A percentile compares a stretch with the other conserved stretches of the same genome.
These are phyloP conservation scores for Gossypium stocksii DNA, from an alignment of 345 rosid genomes.

Conservation along the genomic window DNA sequence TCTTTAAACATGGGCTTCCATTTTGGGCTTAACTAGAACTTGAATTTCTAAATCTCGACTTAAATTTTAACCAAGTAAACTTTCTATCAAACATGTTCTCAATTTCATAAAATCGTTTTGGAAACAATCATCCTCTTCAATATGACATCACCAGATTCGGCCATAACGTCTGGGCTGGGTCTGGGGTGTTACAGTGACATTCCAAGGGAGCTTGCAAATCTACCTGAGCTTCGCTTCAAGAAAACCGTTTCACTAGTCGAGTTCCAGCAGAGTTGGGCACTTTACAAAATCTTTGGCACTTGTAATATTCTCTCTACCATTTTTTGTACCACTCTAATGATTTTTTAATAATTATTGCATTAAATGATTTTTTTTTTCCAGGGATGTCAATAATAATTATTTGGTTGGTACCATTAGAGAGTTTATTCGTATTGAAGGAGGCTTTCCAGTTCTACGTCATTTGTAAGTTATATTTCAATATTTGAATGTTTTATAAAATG, in stretches of 20 bases:
- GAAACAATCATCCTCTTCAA: too few species aligned
- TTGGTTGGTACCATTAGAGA: slow-evolving; percentile 90
- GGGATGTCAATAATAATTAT: slow-evolving; percentile 96
- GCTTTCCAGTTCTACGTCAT: slow-evolving; percentile 83
- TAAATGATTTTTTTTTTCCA: slow-evolving; percentile 22
- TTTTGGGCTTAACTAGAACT: too few species aligned
- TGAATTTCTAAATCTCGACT: too few species aligned
- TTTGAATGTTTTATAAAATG: neutral
- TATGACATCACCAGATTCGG: too few species aligned
- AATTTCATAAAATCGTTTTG: too few species aligned
- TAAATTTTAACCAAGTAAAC: too few species aligned
- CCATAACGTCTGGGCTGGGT: too few species aligned
- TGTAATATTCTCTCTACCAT: slow-evolving; percentile 28
- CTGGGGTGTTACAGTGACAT: too few species aligned
- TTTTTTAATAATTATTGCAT: neutral
- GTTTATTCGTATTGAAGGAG: slow-evolving; percentile 80
- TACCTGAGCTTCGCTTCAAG: slow-evolving; percentile 92
- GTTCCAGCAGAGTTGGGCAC: slow-evolving; percentile 78
- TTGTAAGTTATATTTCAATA: slow-evolving; percentile 45
- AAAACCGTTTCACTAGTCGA: slow-evolving; percentile 81
- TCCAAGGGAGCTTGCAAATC: slow-evolving; percentile 79
- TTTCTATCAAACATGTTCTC: too few species aligned
- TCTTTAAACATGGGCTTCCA: too few species aligned
- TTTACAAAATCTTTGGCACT: slow-evolving; percentile 57
- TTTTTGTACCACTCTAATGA: neutral